A percentile compares a stretch with the other conserved stretches of the same genome.
Evolutionary conservation across 148 eudicot species (phyloP).

Genomic region (Rhododendron mucronatum): DNA sequence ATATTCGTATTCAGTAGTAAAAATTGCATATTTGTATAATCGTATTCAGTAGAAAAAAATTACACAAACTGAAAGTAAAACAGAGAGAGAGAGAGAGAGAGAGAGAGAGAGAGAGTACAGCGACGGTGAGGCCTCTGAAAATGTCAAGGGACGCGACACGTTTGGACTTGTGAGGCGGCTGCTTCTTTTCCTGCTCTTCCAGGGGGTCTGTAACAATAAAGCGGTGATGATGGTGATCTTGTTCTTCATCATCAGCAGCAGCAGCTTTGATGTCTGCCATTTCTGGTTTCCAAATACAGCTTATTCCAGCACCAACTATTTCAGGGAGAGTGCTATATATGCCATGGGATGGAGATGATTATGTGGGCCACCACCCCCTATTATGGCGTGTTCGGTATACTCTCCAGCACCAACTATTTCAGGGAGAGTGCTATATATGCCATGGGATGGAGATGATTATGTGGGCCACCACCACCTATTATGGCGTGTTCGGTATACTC

Average conservation of each 20-base stretch:
- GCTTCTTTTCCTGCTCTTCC: conserved; percentile 3
- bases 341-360: neutral
- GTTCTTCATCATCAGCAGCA: neutral
- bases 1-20: neutral
- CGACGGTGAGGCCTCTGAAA: conserved; percentile 92
- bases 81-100: neutral
- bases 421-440: no score
- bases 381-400: no score
- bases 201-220: neutral
- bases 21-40: no score
- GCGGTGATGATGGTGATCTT: neutral
- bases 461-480: no score
- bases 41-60: no score
- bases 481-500: no score
- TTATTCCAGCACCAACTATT: neutral
- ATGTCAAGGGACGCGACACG: conserved; percentile 76
- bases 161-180: conserved; percentile 14
- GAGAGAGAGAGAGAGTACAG: conserved; percentile 28
- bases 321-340: neutral
- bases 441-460: no score
- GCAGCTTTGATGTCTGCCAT: neutral
- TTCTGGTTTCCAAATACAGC: neutral
- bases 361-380: no score
- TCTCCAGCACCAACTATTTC: no score
- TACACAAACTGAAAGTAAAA: neutral